phyloP scores from a whole-genome alignment of 768 basidiomycete genomes.

The Amanita subjunquillea region DNA sequence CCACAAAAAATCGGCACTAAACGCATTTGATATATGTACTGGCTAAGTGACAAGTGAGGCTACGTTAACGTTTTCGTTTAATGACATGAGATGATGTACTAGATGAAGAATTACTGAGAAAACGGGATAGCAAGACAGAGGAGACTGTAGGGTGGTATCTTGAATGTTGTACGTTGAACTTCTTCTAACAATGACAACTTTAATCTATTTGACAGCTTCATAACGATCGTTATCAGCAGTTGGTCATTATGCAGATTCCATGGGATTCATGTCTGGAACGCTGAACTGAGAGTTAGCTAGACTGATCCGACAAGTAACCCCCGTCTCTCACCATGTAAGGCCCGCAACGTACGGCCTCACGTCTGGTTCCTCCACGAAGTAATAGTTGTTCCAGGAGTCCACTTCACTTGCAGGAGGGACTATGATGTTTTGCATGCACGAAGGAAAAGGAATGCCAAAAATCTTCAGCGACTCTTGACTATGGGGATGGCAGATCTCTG shows the following conservation, averaged over 20 bases:
- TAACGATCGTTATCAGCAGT: too few species aligned
- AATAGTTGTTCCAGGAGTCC: conserved; percentile 3
- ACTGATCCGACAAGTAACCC: neutral
- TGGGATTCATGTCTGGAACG: neutral
- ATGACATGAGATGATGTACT: too few species aligned
- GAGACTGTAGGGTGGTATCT: too few species aligned
- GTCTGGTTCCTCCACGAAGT: neutral
- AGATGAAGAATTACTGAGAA: too few species aligned
- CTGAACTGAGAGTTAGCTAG: neutral
- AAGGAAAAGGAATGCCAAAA: conserved; percentile 3
- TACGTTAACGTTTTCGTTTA: too few species aligned
- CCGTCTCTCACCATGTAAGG: neutral
- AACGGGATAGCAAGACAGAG: too few species aligned
- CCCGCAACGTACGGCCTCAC: conserved; percentile 2
- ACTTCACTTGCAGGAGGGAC: neutral
- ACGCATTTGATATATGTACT: too few species aligned
- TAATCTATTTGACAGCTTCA: too few species aligned
- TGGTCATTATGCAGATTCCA: neutral
- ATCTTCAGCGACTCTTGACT: neutral
- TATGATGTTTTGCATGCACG: neutral
- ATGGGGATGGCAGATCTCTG: conserved; percentile 1
- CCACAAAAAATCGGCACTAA: too few species aligned
- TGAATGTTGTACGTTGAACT: too few species aligned
- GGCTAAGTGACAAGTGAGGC: too few species aligned
- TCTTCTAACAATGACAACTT: too few species aligned